phyloP scores from a whole-genome alignment of 2,329 filamentous ascomycete species.

The Xylariaceae sp. region DNA sequence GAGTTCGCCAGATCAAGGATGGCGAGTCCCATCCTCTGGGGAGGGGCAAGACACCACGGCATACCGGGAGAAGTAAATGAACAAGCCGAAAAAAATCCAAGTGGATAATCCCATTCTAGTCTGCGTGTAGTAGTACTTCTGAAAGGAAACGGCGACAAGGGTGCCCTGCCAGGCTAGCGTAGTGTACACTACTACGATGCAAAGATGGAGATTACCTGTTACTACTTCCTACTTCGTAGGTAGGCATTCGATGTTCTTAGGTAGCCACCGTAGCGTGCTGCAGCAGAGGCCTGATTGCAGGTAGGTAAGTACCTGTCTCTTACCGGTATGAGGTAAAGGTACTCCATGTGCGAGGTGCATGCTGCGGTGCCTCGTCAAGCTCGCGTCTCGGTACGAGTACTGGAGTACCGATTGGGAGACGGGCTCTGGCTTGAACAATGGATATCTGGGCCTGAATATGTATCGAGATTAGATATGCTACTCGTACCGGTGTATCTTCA shows the following conservation, averaged over 20 bases:
- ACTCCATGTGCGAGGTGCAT: background rate
- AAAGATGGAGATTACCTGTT: constrained; percentile 23
- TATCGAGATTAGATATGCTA: too few relatives aligned
- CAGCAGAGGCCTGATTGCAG: background rate
- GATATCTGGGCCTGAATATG: too few relatives aligned
- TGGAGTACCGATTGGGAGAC: background rate
- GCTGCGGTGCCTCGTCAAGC: background rate
- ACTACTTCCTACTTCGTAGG: background rate
- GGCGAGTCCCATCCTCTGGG: constrained; percentile 13
- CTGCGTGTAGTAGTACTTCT: constrained; percentile 28
- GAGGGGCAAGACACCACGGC: constrained; percentile 12
- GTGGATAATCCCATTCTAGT: constrained; percentile 20
- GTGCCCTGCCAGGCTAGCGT: constrained; percentile 24
- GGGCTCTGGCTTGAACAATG: background rate
- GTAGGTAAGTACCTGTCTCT: background rate
- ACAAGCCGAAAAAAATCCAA: constrained; percentile 14
- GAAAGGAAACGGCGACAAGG: constrained; percentile 25
- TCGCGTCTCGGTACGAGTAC: background rate
- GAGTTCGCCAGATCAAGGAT: constrained; percentile 28
- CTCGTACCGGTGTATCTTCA: background rate
- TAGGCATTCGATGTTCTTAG: background rate
- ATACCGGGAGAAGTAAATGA: constrained; percentile 18
- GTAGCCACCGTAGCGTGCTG: background rate
- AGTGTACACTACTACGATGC: constrained; percentile 21
- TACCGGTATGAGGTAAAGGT: background rate